These are phyloP conservation scores for Trebouxia gelatinosa DNA, from an alignment of 163 green algal species.

Conservation along the genomic window DNA sequence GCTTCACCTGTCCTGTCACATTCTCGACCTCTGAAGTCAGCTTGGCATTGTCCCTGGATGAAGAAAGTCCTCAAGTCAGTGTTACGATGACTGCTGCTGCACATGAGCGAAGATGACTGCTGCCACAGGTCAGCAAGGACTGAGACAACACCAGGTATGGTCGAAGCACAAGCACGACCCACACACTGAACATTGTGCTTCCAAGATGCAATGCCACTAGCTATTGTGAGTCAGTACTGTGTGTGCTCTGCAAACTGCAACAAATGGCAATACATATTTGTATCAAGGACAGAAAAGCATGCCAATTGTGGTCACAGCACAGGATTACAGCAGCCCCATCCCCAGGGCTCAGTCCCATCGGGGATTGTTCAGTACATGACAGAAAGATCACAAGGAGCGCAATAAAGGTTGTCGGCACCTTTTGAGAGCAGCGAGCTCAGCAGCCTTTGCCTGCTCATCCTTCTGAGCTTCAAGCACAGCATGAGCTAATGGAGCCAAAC, in stretches of 20 bases:
- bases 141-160: too few species aligned
- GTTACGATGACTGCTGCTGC: neutral
- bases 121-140: too few species aligned
- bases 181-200: too few species aligned
- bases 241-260: neutral
- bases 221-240: neutral
- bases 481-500: slow-evolving; percentile 2
- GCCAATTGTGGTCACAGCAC: neutral
- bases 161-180: too few species aligned
- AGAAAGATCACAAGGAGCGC: neutral
- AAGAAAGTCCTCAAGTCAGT: neutral
- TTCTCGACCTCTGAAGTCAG: neutral
- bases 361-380: neutral
- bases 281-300: neutral
- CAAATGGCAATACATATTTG: neutral
- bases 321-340: neutral
- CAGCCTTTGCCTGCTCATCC: slow-evolving; percentile 2
- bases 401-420: neutral
- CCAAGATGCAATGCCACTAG: neutral
- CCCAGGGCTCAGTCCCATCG: neutral
- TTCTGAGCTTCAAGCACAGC: slow-evolving; percentile 11
- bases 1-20: slow-evolving; percentile 15
- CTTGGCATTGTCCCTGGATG: slow-evolving; percentile 10
- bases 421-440: slow-evolving; percentile 21
- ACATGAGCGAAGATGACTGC: too few species aligned